phyloP scores from a whole-genome alignment of 225 moss, liverwort and hornwort genomes.

The Sphagnum contortum region DNA sequence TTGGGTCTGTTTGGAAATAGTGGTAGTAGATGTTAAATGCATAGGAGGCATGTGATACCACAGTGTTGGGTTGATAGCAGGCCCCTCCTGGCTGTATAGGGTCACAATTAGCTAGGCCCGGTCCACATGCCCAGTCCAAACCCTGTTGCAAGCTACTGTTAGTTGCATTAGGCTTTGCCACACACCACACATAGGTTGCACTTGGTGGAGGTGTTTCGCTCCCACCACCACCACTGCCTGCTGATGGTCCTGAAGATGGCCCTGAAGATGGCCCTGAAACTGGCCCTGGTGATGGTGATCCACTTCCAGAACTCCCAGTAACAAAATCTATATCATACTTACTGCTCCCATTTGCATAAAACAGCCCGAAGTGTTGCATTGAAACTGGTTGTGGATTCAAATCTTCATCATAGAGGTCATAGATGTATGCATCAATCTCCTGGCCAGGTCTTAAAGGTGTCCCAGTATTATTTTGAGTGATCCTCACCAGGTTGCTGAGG shows the following conservation, averaged over 20 bases:
- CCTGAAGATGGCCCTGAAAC: no score
- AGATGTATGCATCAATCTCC: slow-evolving; percentile 46
- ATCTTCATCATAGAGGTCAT: slow-evolving; percentile 42
- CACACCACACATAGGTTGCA: slow-evolving; percentile 41
- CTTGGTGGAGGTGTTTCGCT: slow-evolving; percentile 14
- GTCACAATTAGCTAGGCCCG: background rate
- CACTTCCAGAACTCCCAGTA: no score
- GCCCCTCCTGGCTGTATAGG: background rate
- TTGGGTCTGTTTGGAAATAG: background rate
- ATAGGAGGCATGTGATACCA: slow-evolving; percentile 2
- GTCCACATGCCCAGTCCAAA: background rate
- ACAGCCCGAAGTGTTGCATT: no score
- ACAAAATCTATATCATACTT: no score
- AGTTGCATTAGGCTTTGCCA: slow-evolving; percentile 8
- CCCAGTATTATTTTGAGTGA: slow-evolving; percentile 24
- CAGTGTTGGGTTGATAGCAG: slow-evolving; percentile 2
- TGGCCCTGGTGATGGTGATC: no score
- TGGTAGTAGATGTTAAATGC: slow-evolving; percentile 2
- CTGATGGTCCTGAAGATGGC: no score
- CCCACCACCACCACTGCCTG: no score
- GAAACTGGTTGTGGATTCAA: slow-evolving; percentile 15
- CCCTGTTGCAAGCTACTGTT: background rate
- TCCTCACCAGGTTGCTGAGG: slow-evolving; percentile 59
- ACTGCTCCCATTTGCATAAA: no score
- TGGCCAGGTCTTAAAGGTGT: slow-evolving; percentile 46